Conservation (phyloP, 805 yeast genomes). For the Alloascoidea africana region DNA sequence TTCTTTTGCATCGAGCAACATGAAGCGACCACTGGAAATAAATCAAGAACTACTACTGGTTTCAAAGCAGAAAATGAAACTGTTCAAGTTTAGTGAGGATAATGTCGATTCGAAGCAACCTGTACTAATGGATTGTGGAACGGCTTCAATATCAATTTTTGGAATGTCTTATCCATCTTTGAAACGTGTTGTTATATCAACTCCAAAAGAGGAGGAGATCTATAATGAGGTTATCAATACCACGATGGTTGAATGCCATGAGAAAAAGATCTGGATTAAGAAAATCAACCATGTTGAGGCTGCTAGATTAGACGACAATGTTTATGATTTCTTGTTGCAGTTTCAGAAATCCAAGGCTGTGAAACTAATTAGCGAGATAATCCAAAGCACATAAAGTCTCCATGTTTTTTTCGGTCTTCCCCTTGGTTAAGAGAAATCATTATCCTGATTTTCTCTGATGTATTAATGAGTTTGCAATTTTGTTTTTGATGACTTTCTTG, state of each 20-base stretch:
- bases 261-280: not conserved
- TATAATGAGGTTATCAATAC: not conserved
- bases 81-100: not conserved
- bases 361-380: not conserved
- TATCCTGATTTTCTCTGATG: too few relatives aligned
- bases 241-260: not conserved
- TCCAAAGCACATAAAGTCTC: not conserved
- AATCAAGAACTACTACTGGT: not conserved
- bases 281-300: not conserved
- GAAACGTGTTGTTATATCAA: not conserved
- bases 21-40: not conserved
- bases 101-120: not conserved
- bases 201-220: not conserved
- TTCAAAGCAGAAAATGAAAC: not conserved
- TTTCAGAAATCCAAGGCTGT: not conserved
- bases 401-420: too few relatives aligned
- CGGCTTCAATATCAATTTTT: not conserved
- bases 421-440: too few relatives aligned
- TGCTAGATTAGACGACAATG: not conserved
- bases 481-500: too few relatives aligned
- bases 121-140: not conserved
- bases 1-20: too few relatives aligned
- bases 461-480: too few relatives aligned
- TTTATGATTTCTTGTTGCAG: not conserved
- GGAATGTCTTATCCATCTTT: not conserved